Evolutionary conservation across 371 early-diverging fungal species (phyloP).

Genomic region (Apophysomyces elegans): DNA sequence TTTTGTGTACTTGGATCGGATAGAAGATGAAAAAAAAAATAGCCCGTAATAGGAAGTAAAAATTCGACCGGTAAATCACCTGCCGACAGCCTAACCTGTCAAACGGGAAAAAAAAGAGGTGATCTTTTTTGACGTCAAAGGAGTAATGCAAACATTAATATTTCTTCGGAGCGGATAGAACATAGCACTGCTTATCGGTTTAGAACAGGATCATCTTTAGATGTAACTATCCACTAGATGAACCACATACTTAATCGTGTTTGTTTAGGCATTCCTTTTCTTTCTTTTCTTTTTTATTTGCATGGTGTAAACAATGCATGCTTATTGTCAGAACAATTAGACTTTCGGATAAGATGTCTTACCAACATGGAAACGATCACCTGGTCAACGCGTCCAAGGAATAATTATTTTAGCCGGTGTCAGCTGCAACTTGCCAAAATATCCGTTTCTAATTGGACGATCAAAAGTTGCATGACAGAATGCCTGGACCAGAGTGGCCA

Average conservation of each 20-base stretch:
- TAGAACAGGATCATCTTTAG: too few relatives aligned
- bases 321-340: neutral
- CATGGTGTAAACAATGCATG: too few relatives aligned
- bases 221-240: too few relatives aligned
- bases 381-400: constrained; percentile 3
- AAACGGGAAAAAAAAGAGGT: neutral
- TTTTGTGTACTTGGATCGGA: constrained; percentile 2
- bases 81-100: constrained; percentile 5
- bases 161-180: too few relatives aligned
- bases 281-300: too few relatives aligned
- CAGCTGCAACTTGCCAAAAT: neutral
- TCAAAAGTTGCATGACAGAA: constrained; percentile 1
- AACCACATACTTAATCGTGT: too few relatives aligned
- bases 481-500: neutral
- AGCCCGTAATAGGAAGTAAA: neutral
- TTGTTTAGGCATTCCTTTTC: neutral
- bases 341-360: neutral
- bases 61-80: constrained; percentile 5
- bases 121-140: neutral
- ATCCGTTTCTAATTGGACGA: neutral
- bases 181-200: too few relatives aligned
- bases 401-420: constrained; percentile 5
- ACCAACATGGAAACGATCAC: neutral
- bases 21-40: neutral
- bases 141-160: too few relatives aligned